Percentiles rank a stretch among this genome's conserved stretches.
phyloP scores from a whole-genome alignment of 306 rosid species.

The cucumber (Cucumis sativus) region DNA sequence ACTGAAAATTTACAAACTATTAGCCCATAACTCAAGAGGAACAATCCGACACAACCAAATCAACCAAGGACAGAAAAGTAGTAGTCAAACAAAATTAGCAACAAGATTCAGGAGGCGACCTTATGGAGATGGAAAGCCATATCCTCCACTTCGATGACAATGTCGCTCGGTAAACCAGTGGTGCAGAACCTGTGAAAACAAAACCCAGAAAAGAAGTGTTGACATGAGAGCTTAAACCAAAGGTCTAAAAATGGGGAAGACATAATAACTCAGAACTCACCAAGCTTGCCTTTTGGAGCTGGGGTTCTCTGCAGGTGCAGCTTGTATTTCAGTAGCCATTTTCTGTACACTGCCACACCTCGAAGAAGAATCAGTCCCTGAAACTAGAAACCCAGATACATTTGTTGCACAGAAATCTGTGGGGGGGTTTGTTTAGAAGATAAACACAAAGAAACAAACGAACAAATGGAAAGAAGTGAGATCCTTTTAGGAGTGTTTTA shows the following conservation, averaged over 20 bases:
- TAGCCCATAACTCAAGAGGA: neutral
- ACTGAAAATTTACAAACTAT: constrained; percentile 33
- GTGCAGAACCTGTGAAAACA: constrained; percentile 69
- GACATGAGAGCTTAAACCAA: neutral
- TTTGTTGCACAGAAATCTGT: constrained; percentile 1
- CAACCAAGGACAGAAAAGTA: neutral
- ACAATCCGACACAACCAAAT: constrained; percentile 11
- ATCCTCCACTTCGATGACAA: constrained; percentile 72
- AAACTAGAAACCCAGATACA: constrained; percentile 19
- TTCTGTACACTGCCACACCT: neutral
- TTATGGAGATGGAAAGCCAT: constrained; percentile 93
- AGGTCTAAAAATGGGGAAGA: constrained; percentile 2
- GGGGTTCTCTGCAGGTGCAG: constrained; percentile 29
- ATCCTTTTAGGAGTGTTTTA: neutral
- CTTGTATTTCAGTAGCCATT: constrained; percentile 32
- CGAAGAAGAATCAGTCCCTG: neutral
- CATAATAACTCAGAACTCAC: constrained; percentile 27
- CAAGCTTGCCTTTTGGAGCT: constrained; percentile 91
- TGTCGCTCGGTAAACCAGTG: constrained; percentile 92
- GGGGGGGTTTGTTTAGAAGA: neutral
- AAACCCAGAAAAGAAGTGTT: neutral
- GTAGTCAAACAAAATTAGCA: neutral
- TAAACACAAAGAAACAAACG: constrained; percentile 1
- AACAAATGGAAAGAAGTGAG: constrained; percentile 15
- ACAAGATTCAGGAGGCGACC: constrained; percentile 36